phyloP scores from a whole-genome alignment of 192 early-diverging fungal genomes.

The Diversispora eburnea region DNA sequence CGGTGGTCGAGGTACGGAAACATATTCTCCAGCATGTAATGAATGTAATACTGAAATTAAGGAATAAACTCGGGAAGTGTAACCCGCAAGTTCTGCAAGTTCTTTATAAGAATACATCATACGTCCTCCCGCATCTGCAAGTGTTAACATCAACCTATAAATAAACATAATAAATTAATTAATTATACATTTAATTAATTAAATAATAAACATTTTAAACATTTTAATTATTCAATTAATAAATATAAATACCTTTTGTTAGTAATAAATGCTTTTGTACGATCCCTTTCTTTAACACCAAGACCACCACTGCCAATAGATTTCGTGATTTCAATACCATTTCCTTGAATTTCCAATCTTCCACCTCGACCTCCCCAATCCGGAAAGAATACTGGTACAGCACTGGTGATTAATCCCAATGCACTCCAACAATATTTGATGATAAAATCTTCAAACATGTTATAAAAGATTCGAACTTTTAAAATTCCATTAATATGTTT shows the following conservation, averaged over 20 bases:
- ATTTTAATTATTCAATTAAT: no score
- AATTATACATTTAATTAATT: neutral
- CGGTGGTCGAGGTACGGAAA: conserved; percentile 16
- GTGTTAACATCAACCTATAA: conserved; percentile 75
- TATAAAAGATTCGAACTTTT: conserved; percentile 84
- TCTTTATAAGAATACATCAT: conserved; percentile 98
- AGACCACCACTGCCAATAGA: no score
- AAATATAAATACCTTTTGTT: conserved; percentile 63
- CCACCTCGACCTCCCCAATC: conserved; percentile 49
- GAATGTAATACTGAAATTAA: conserved; percentile 83
- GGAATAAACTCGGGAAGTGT: conserved; percentile 82
- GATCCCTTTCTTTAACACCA: conserved; percentile 36
- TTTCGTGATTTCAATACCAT: neutral
- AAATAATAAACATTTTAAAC: conserved; percentile 28
- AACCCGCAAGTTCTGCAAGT: conserved; percentile 84
- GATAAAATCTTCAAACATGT: conserved; percentile 93
- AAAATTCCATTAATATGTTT: conserved; percentile 85
- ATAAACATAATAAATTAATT: conserved; percentile 37
- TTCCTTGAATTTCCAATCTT: conserved; percentile 35
- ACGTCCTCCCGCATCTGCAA: conserved; percentile 91
- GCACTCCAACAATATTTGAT: conserved; percentile 98
- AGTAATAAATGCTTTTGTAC: conserved; percentile 85
- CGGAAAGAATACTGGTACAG: conserved; percentile 84
- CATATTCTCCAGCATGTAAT: conserved; percentile 47
- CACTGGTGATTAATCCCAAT: conserved; percentile 76